phyloP scores from a whole-genome alignment of 345 rosid species.

The Litchi chinensis region DNA sequence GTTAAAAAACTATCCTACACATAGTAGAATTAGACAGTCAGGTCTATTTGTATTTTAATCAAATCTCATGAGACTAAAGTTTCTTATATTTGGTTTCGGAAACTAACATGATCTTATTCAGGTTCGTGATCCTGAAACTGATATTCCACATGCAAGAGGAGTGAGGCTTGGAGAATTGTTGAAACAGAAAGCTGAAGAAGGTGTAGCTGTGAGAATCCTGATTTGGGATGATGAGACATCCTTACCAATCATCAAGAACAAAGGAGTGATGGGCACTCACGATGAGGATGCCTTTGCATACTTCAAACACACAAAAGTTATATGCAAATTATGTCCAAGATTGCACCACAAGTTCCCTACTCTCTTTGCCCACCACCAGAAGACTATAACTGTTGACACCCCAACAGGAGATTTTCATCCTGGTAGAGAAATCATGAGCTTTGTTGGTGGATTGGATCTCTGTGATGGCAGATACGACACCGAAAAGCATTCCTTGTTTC shows the following conservation, averaged over 20 bases:
- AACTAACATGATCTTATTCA: constrained; percentile 18
- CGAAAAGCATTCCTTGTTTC: constrained; percentile 79
- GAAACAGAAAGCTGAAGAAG: constrained; percentile 76
- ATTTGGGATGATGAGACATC: constrained; percentile 89
- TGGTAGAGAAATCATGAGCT: constrained; percentile 75
- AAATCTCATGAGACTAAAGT: not conserved
- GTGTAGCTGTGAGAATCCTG: constrained; percentile 86
- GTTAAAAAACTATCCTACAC: no score
- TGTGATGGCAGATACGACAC: constrained; percentile 85
- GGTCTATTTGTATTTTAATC: not conserved
- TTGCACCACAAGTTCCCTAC: constrained; percentile 72
- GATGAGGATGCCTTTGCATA: constrained; percentile 67
- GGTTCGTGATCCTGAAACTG: constrained; percentile 69
- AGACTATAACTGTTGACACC: constrained; percentile 67
- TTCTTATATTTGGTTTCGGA: not conserved
- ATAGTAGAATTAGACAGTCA: not conserved
- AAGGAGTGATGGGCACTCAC: constrained; percentile 75
- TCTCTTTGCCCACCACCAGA: constrained; percentile 84
- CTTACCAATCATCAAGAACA: constrained; percentile 72
- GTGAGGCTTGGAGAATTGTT: constrained; percentile 73
- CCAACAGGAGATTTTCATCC: constrained; percentile 28
- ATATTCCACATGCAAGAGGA: constrained; percentile 63
- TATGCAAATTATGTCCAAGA: constrained; percentile 73
- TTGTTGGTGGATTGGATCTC: constrained; percentile 82
- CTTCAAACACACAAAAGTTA: constrained; percentile 64